These are phyloP conservation scores for Tricholoma flavovirens DNA, from an alignment of 768 basidiomycete genomes.

Conservation along the genomic window DNA sequence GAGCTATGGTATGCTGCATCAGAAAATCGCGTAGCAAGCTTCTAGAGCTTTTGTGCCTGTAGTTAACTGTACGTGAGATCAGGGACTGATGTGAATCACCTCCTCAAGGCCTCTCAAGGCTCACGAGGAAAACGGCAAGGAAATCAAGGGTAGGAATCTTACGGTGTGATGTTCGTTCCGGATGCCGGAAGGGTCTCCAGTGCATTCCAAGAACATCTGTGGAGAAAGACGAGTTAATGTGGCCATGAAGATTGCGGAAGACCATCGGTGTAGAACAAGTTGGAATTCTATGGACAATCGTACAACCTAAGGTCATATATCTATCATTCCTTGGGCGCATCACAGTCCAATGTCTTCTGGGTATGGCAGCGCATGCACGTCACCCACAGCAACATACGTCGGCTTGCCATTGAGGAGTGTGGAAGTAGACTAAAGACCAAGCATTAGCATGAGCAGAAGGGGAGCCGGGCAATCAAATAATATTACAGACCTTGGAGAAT, in stretches of 20 bases:
- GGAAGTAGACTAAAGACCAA: conserved; percentile 47
- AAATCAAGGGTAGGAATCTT: too few species aligned
- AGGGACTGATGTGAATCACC: too few species aligned
- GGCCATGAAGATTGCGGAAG: not conserved
- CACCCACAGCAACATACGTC: conserved; percentile 83
- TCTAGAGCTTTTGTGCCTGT: too few species aligned
- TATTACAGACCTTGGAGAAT: conserved; percentile 60
- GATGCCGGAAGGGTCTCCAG: too few species aligned
- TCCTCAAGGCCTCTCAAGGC: too few species aligned
- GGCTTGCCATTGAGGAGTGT: conserved; percentile 71
- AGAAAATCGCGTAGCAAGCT: too few species aligned
- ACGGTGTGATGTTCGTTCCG: too few species aligned
- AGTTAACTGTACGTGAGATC: too few species aligned
- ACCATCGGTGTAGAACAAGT: not conserved
- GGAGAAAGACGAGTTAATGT: not conserved
- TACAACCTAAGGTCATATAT: not conserved
- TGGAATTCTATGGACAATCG: conserved; percentile 1
- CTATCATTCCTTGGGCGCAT: conserved; percentile 11
- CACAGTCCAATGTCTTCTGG: conserved; percentile 80
- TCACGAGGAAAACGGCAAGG: too few species aligned
- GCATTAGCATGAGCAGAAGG: not conserved
- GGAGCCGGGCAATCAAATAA: not conserved
- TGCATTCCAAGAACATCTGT: not conserved
- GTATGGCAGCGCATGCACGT: conserved; percentile 70
- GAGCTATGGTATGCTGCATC: too few species aligned